These are phyloP conservation scores for Allium cepa DNA, from an alignment of 106 monocot species.

Conservation along the genomic window DNA sequence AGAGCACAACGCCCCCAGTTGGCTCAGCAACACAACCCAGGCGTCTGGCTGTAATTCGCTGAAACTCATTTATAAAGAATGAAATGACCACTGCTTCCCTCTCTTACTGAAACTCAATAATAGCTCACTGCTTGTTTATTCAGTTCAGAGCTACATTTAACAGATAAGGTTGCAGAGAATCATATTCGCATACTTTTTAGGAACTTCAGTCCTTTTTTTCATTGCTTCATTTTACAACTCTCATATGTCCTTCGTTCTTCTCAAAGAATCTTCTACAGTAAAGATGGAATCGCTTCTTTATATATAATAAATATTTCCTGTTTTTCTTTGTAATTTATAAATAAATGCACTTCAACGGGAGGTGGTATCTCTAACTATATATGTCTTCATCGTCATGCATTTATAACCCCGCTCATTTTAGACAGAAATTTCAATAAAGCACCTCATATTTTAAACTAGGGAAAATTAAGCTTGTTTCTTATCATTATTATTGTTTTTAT, in stretches of 20 bases:
- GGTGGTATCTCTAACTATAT: background rate
- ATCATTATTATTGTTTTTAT: background rate
- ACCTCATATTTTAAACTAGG: background rate
- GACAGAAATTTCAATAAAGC: background rate
- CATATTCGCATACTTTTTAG: background rate
- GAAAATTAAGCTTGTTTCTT: background rate
- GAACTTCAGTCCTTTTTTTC: background rate
- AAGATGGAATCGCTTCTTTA: no score
- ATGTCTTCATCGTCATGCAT: background rate
- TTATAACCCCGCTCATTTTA: background rate
- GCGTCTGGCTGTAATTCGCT: no score
- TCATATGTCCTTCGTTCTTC: background rate
- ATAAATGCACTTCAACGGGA: slow-evolving; percentile 1
- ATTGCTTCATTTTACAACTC: background rate
- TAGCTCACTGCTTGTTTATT: background rate
- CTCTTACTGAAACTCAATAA: background rate
- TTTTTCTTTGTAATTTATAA: background rate
- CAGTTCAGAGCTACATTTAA: background rate
- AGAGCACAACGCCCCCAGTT: no score
- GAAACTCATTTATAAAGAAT: slow-evolving; percentile 3
- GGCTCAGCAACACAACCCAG: no score
- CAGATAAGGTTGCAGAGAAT: slow-evolving; percentile 3
- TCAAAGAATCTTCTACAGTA: background rate
- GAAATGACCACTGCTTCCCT: background rate
- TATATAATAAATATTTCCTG: background rate